Conservation (phyloP, 768 basidiomycete species). For the Cantharellus cinnabarinus region DNA sequence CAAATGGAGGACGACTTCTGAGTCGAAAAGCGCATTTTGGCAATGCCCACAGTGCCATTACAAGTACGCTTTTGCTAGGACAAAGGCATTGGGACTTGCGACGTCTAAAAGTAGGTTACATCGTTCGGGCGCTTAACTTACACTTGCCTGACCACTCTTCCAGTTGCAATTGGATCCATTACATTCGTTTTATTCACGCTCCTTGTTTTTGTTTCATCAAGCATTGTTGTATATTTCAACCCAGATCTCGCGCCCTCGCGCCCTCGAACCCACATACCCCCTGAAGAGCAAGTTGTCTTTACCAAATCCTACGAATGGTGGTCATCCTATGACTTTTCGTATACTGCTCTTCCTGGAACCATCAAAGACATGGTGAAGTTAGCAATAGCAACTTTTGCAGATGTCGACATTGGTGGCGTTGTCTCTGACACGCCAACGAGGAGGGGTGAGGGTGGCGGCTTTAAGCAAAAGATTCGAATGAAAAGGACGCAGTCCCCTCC, state of each 20-base stretch:
- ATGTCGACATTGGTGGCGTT: not conserved
- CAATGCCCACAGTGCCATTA: conserved; percentile 65
- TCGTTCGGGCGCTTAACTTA: not conserved
- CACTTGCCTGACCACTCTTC: not conserved
- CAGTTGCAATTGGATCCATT: conserved; percentile 44
- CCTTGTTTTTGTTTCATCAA: conserved; percentile 49
- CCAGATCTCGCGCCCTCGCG: conserved; percentile 28
- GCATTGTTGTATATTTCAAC: conserved; percentile 46
- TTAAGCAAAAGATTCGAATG: not conserved
- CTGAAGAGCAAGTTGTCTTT: not conserved
- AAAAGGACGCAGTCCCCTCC: not conserved
- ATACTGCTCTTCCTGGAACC: not conserved
- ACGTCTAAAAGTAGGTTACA: conserved; percentile 43
- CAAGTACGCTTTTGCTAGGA: conserved; percentile 55
- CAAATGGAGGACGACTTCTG: conserved; percentile 45
- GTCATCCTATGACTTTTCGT: not conserved
- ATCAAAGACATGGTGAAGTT: not conserved
- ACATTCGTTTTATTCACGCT: conserved; percentile 41
- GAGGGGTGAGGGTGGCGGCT: not conserved
- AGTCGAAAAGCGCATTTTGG: conserved; percentile 50
- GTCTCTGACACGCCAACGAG: conserved; percentile 16
- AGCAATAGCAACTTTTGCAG: not conserved
- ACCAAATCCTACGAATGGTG: not conserved
- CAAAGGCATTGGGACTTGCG: conserved; percentile 46
- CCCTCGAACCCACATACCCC: conserved; percentile 17